phyloP scores from a whole-genome alignment of 148 eudicot genomes.

The Cornus kousa region DNA sequence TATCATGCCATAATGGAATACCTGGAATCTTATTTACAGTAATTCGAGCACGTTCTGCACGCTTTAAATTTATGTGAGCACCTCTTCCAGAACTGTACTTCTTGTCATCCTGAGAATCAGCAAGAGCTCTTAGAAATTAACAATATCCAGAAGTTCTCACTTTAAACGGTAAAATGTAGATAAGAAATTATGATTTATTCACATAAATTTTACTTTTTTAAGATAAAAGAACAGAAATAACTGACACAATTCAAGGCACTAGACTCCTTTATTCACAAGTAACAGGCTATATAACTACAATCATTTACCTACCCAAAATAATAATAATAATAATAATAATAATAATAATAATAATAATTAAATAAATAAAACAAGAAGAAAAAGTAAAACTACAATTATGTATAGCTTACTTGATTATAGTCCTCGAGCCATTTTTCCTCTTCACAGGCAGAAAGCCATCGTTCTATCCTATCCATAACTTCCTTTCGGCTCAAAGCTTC shows the following conservation, averaged over 20 bases:
- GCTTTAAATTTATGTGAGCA: slow-evolving; percentile 82
- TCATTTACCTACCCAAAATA: too few relatives aligned
- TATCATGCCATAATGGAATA: slow-evolving; percentile 14
- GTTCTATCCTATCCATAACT: slow-evolving; percentile 57
- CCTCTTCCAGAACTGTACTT: slow-evolving; percentile 93
- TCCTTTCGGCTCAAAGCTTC: slow-evolving; percentile 70
- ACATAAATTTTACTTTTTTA: background rate
- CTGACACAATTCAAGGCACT: background rate
- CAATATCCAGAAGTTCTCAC: background rate
- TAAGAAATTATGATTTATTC: background rate
- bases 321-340: too few relatives aligned
- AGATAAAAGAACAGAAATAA: background rate
- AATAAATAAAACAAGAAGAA: too few relatives aligned
- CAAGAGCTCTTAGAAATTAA: background rate
- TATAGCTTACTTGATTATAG: slow-evolving; percentile 47
- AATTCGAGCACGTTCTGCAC: slow-evolving; percentile 90
- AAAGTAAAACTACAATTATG: too few relatives aligned
- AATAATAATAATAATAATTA: too few relatives aligned
- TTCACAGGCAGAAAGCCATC: slow-evolving; percentile 70
- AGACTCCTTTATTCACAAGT: background rate
- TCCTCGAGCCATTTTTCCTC: slow-evolving; percentile 81
- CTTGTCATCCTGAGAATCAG: slow-evolving; percentile 58
- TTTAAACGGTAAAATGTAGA: slow-evolving; percentile 4
- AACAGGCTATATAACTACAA: background rate
- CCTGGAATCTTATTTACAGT: slow-evolving; percentile 88